Percentiles rank a stretch among this genome's conserved stretches.
phyloP scores from a whole-genome alignment of 2,329 filamentous ascomycete species.

The Fusarium palustre region DNA sequence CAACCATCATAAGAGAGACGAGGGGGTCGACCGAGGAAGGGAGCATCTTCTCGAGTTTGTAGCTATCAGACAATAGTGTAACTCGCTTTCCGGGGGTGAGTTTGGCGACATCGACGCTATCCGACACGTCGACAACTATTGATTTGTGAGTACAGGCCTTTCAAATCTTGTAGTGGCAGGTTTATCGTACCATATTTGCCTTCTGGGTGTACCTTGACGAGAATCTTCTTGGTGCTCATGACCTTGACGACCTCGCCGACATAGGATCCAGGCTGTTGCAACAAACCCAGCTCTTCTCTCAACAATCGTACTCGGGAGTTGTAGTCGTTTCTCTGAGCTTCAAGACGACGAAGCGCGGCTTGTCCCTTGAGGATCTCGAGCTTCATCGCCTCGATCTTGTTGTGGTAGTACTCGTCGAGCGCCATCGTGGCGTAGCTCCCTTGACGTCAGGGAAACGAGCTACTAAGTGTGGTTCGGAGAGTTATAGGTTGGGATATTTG shows the following conservation, averaged over 20 bases:
- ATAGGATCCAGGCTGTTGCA: constrained; percentile 98
- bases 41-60: constrained; percentile 98
- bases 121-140: constrained; percentile 92
- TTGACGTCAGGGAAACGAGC: constrained; percentile 33
- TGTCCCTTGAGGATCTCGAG: constrained; percentile 99
- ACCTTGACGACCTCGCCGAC: constrained; percentile 99
- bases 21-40: constrained; percentile 98
- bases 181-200: constrained; percentile 91
- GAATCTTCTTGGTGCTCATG: constrained; percentile 99
- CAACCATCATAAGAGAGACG: constrained; percentile 99
- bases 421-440: constrained; percentile 76
- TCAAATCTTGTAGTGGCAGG: background rate
- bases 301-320: constrained; percentile 96
- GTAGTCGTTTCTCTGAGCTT: constrained; percentile 99
- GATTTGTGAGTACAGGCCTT: background rate
- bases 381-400: constrained; percentile 99
- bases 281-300: constrained; percentile 91
- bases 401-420: constrained; percentile 99
- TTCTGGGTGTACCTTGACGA: constrained; percentile 98
- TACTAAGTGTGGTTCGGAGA: constrained; percentile 12
- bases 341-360: constrained; percentile 90
- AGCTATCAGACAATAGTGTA: constrained; percentile 94
- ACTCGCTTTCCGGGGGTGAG: constrained; percentile 98
- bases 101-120: constrained; percentile 93
- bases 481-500: background rate